These are phyloP conservation scores for Paracoccidioides lutzii DNA, from an alignment of 2,329 filamentous ascomycete genomes.

Conservation along the genomic window DNA sequence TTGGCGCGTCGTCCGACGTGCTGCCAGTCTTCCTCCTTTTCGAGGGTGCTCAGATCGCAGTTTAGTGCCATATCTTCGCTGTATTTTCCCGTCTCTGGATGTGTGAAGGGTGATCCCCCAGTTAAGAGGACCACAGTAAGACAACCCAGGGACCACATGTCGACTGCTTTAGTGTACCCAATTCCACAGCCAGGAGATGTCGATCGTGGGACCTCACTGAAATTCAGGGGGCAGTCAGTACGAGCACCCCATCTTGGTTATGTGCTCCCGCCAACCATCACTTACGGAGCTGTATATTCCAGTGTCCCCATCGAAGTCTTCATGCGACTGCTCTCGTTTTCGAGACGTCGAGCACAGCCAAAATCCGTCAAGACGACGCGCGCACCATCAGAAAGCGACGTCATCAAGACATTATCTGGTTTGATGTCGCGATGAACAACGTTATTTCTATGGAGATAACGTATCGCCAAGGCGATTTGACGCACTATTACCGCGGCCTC, in stretches of 20 bases:
- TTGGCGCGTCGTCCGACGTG: constrained; percentile 33
- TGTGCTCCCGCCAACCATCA: constrained; percentile 9
- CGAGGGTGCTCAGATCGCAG: constrained; percentile 34
- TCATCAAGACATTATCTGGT: constrained; percentile 51
- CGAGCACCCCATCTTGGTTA: no score
- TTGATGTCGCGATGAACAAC: constrained; percentile 52
- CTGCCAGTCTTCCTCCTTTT: constrained; percentile 32
- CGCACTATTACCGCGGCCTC: constrained; percentile 42
- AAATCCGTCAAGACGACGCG: constrained; percentile 50
- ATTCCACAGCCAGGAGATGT: constrained; percentile 7
- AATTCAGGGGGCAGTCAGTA: no score
- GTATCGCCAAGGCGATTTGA: constrained; percentile 45
- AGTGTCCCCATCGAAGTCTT: constrained; percentile 41
- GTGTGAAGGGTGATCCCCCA: constrained; percentile 36
- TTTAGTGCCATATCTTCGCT: constrained; percentile 21
- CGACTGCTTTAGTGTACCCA: constrained; percentile 46
- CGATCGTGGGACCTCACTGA: constrained; percentile 9
- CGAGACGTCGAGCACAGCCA: constrained; percentile 37
- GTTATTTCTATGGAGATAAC: constrained; percentile 42
- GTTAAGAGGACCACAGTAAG: constrained; percentile 41
- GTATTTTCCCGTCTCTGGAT: constrained; percentile 20
- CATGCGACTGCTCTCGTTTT: constrained; percentile 33
- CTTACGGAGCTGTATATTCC: constrained; percentile 48
- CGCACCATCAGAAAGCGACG: constrained; percentile 36
- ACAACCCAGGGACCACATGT: constrained; percentile 51